A percentile compares a stretch with the other conserved stretches of the same genome.
Evolutionary conservation across 225 moss, liverwort and hornwort species (phyloP).

Genomic region (Polytrichum formosum): DNA sequence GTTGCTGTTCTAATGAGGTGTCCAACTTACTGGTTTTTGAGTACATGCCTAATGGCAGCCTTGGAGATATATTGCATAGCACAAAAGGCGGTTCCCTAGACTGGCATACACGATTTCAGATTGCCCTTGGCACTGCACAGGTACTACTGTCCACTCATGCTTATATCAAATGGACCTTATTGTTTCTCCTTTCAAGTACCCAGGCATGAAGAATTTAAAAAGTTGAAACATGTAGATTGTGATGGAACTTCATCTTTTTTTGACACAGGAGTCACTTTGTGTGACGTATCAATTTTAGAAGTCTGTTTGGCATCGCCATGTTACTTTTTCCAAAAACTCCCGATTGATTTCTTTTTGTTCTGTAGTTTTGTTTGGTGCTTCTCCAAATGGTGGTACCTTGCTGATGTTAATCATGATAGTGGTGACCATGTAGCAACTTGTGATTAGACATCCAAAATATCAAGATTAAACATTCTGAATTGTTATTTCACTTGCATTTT

Average conservation of each 20-base stretch:
- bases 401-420: no score
- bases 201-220: neutral
- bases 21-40: constrained; percentile 61
- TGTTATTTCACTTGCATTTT: neutral
- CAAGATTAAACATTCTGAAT: neutral
- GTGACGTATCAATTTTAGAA: no score
- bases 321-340: no score
- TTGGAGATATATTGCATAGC: constrained; percentile 62
- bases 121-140: constrained; percentile 63
- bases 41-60: constrained; percentile 64
- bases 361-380: no score
- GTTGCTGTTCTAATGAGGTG: constrained; percentile 51
- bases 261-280: no score
- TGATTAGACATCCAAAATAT: neutral
- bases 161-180: no score
- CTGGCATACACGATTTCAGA: constrained; percentile 47
- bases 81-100: constrained; percentile 45
- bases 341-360: no score
- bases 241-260: no score
- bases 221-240: no score
- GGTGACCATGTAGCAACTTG: neutral
- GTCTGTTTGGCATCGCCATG: no score
- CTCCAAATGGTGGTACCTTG: no score
- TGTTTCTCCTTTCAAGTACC: neutral
- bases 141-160: constrained; percentile 12